Conservation (phyloP, 495 filamentous ascomycete genomes). For the Apodospora peruviana region DNA sequence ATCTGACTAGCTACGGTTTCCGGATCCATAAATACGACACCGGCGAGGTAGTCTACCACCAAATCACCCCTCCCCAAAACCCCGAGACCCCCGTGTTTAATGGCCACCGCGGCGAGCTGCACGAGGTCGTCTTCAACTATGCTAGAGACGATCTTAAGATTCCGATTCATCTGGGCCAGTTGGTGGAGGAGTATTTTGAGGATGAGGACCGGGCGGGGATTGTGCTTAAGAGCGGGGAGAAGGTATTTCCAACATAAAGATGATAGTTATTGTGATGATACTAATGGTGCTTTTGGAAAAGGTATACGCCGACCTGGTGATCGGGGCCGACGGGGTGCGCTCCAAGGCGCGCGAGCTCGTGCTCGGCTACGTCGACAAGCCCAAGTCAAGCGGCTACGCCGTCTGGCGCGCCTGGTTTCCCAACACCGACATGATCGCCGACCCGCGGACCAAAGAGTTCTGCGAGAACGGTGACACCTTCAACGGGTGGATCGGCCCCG, state of each 20-base stretch:
- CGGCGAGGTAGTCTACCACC: constrained; percentile 55
- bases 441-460: constrained; percentile 53
- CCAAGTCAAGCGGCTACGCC: constrained; percentile 54
- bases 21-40: constrained; percentile 58
- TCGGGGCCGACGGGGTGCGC: constrained; percentile 56
- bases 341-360: constrained; percentile 55
- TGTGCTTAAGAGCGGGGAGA: constrained; percentile 46
- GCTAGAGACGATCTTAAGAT: constrained; percentile 50
- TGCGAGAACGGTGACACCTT: constrained; percentile 58
- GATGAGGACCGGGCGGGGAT: constrained; percentile 48
- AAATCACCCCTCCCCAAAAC: constrained; percentile 37
- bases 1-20: constrained; percentile 49
- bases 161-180: constrained; percentile 48
- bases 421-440: constrained; percentile 54
- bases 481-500: constrained; percentile 55
- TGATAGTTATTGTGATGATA: too few relatives aligned
- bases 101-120: constrained; percentile 55
- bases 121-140: constrained; percentile 54
- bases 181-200: constrained; percentile 53
- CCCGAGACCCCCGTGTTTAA: constrained; percentile 54
- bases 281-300: too few relatives aligned
- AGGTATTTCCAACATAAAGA: too few relatives aligned
- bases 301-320: constrained; percentile 48
- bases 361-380: constrained; percentile 54
- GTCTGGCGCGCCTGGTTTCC: constrained; percentile 58